A percentile compares a stretch with the other conserved stretches of the same genome.
phyloP scores from a whole-genome alignment of 768 basidiomycete species.

The Collybia mongolica region DNA sequence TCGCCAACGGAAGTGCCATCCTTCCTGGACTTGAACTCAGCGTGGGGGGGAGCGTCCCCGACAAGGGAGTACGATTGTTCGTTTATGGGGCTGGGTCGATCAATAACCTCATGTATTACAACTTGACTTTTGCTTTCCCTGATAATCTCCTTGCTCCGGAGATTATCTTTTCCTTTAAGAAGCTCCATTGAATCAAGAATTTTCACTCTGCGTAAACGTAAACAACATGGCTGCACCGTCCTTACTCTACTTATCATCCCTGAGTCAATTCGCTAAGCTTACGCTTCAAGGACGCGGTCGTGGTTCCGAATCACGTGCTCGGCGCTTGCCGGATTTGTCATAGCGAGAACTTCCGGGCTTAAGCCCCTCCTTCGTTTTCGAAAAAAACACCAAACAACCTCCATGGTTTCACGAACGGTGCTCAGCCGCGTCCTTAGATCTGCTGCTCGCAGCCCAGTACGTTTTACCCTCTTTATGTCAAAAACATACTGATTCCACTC shows the following conservation, averaged over 20 bases:
- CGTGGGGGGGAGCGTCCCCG: conserved; percentile 20
- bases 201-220: too few species aligned
- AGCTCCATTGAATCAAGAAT: not conserved
- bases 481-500: not conserved
- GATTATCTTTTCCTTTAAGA: conserved; percentile 17
- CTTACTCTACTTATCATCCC: too few species aligned
- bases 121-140: conserved; percentile 21
- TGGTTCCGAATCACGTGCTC: too few species aligned
- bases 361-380: not conserved
- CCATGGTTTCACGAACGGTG: conserved; percentile 30
- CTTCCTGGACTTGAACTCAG: conserved; percentile 21
- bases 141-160: conserved; percentile 13
- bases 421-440: conserved; percentile 24
- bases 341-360: too few species aligned
- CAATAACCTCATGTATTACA: conserved; percentile 24
- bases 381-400: conserved; percentile 16
- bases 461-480: not conserved
- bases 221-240: too few species aligned
- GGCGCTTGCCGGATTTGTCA: too few species aligned
- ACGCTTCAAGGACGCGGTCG: too few species aligned
- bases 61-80: conserved; percentile 11
- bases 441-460: conserved; percentile 19
- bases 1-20: conserved; percentile 14
- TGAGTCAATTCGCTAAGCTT: too few species aligned
- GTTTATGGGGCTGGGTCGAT: conserved; percentile 19